Conservation (phyloP, 163 green algal species). For the Picocystis sp. region DNA sequence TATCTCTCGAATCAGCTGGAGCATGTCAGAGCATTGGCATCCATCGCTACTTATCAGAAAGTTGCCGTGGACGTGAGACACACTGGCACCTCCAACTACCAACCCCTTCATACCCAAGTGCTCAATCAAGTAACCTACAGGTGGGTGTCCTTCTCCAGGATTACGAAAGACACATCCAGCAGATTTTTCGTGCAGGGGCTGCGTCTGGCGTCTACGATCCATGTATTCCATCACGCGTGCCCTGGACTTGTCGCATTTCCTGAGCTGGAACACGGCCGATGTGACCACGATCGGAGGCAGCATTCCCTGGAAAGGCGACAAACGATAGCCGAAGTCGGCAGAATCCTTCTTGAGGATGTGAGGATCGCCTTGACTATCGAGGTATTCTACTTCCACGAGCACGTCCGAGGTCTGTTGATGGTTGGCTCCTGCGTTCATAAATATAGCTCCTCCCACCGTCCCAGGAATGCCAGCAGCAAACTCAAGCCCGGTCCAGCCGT, state of each 20-base stretch:
- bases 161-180: conserved; percentile 9
- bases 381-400: background rate
- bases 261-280: conserved; percentile 1
- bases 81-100: conserved; percentile 4
- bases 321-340: conserved; percentile 1
- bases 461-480: conserved; percentile 32
- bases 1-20: background rate
- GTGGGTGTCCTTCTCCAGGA: background rate
- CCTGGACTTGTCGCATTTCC: background rate
- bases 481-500: conserved; percentile 21
- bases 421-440: conserved; percentile 34
- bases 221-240: conserved; percentile 1
- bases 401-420: conserved; percentile 3
- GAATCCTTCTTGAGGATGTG: background rate
- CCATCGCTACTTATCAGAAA: conserved; percentile 5
- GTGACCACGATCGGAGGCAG: background rate
- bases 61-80: conserved; percentile 14
- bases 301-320: conserved; percentile 5
- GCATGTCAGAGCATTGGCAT: conserved; percentile 7
- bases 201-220: conserved; percentile 3
- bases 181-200: conserved; percentile 6
- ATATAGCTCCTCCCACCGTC: conserved; percentile 32
- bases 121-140: conserved; percentile 10
- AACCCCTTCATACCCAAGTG: conserved; percentile 9
- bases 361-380: background rate